phyloP scores from a whole-genome alignment of 805 yeast genomes.

The Lachancea thermotolerans region DNA sequence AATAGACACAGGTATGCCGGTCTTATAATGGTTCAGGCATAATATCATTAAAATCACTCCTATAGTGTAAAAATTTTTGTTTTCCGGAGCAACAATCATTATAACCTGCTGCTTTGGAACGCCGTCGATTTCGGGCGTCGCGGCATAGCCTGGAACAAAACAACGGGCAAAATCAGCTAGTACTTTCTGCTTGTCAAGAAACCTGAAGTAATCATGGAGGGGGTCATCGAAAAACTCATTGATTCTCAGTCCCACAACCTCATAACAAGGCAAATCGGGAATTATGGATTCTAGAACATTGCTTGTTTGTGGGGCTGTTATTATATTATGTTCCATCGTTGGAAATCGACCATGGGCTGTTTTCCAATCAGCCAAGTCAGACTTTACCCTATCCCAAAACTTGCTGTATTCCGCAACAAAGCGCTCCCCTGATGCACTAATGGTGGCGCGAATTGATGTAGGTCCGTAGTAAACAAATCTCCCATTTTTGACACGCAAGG shows the following conservation, averaged over 20 bases:
- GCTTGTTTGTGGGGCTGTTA: conserved; percentile 6
- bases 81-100: conserved; percentile 4
- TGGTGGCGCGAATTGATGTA: conserved; percentile 23
- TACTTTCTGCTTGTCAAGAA: conserved; percentile 6
- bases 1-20: conserved; percentile 16
- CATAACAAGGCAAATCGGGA: conserved; percentile 6
- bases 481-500: conserved; percentile 15
- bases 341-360: conserved; percentile 10
- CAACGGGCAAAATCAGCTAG: conserved; percentile 2
- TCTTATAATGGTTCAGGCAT: conserved; percentile 12
- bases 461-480: conserved; percentile 26
- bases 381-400: conserved; percentile 23
- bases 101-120: not conserved
- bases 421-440: conserved; percentile 15
- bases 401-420: conserved; percentile 16
- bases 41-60: conserved; percentile 25
- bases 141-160: conserved; percentile 1
- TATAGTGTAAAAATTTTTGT: conserved; percentile 23
- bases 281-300: conserved; percentile 2
- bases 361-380: conserved; percentile 22
- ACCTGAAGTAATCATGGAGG: conserved; percentile 3
- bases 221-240: conserved; percentile 6
- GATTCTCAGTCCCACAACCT: not conserved
- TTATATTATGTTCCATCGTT: conserved; percentile 14
- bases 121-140: not conserved